Percentiles rank a stretch among this genome's conserved stretches.
These are phyloP conservation scores for Periconia sp. DNA, from an alignment of 2,329 filamentous ascomycete genomes.

Conservation along the genomic window DNA sequence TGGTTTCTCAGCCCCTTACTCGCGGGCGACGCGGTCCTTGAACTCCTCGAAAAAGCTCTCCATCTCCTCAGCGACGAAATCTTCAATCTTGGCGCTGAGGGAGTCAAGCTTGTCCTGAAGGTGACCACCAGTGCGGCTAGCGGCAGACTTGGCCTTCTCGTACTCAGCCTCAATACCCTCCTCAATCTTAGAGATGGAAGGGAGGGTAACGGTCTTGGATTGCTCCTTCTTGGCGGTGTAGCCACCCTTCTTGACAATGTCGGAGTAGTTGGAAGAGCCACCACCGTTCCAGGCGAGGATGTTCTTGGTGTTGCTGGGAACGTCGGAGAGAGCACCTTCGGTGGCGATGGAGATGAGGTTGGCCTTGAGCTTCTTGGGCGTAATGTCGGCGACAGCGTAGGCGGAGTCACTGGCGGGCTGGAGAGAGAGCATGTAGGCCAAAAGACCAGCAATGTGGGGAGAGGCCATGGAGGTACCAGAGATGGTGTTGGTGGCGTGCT, in stretches of 20 bases:
- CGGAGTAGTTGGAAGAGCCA: slow-evolving; percentile 85
- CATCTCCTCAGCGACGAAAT: slow-evolving; percentile 52
- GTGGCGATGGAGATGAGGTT: slow-evolving; percentile 84
- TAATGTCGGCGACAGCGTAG: slow-evolving; percentile 85
- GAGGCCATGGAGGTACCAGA: slow-evolving; percentile 99
- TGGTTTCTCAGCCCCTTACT: slow-evolving; percentile 20
- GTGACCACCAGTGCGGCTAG: slow-evolving; percentile 45
- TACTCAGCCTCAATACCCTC: slow-evolving; percentile 40
- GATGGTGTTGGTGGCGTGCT: slow-evolving; percentile 97
- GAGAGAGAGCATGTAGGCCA: slow-evolving; percentile 97
- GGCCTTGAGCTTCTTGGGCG: slow-evolving; percentile 90
- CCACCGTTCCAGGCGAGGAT: slow-evolving; percentile 98
- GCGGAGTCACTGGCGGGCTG: slow-evolving; percentile 88
- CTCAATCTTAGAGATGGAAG: slow-evolving; percentile 40
- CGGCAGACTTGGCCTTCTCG: slow-evolving; percentile 38
- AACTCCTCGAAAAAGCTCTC: slow-evolving; percentile 59
- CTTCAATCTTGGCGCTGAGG: slow-evolving; percentile 48
- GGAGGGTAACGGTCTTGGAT: slow-evolving; percentile 38
- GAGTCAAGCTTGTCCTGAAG: slow-evolving; percentile 52
- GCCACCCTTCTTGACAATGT: slow-evolving; percentile 74
- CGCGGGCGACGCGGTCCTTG: slow-evolving; percentile 39
- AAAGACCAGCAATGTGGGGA: slow-evolving; percentile 91
- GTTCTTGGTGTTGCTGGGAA: slow-evolving; percentile 87
- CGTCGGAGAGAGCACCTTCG: slow-evolving; percentile 72
- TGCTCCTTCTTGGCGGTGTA: slow-evolving; percentile 61